Evolutionary conservation across 139 green algal genomes (phyloP).

Genomic region (Pycnococcus provasolii): DNA sequence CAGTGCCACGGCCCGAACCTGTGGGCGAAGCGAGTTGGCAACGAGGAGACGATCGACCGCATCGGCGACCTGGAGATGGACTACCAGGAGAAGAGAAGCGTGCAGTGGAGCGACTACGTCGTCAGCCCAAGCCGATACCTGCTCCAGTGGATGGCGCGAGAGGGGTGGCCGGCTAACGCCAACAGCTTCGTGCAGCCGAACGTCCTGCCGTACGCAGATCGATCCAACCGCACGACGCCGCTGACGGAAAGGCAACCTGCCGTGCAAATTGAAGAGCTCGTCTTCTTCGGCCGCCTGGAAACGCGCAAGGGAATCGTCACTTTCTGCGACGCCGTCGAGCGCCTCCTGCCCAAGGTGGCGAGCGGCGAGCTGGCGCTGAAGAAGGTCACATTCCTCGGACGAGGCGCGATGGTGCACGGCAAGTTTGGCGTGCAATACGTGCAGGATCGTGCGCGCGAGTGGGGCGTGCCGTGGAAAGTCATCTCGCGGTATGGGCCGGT

Average conservation of each 20-base stretch:
- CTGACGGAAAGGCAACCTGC: not conserved
- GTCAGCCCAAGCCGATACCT: slow-evolving; percentile 25
- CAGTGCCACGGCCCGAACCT: slow-evolving; percentile 24
- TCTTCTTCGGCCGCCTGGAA: slow-evolving; percentile 30
- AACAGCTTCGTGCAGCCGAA: slow-evolving; percentile 31
- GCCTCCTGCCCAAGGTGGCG: slow-evolving; percentile 1
- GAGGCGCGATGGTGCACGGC: slow-evolving; percentile 24
- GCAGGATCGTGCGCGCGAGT: slow-evolving; percentile 25
- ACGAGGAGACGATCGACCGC: slow-evolving; percentile 28
- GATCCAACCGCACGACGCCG: not conserved
- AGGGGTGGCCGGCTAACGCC: slow-evolving; percentile 22
- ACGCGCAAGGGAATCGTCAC: slow-evolving; percentile 30
- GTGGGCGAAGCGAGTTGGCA: slow-evolving; percentile 30
- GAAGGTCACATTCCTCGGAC: slow-evolving; percentile 28
- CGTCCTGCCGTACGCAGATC: slow-evolving; percentile 23
- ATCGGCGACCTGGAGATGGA: slow-evolving; percentile 34
- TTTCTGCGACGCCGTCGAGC: slow-evolving; percentile 31
- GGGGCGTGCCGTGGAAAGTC: slow-evolving; percentile 28
- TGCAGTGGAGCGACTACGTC: slow-evolving; percentile 27
- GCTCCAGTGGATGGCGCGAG: slow-evolving; percentile 27
- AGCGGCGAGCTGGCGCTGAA: slow-evolving; percentile 1
- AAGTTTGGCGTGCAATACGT: slow-evolving; percentile 29
- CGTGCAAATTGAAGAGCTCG: slow-evolving; percentile 18
- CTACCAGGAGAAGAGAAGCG: slow-evolving; percentile 27
- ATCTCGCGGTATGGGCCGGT: slow-evolving; percentile 19